Conservation (phyloP, 108 stramenopile genomes). For the Pseudonitzschia delicatissima region DNA sequence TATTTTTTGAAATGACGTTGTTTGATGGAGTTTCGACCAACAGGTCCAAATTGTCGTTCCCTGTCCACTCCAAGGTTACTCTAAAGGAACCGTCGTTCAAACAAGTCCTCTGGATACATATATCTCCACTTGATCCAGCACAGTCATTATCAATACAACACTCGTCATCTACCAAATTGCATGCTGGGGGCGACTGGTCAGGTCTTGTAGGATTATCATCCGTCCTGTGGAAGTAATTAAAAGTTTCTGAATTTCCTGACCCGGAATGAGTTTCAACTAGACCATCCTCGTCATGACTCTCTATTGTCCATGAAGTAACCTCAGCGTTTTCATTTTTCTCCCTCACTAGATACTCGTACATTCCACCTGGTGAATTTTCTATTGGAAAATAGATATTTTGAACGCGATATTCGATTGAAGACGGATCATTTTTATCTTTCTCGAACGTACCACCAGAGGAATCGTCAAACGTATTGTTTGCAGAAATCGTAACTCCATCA, state of each 20-base stretch:
- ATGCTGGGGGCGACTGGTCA: constrained; percentile 7
- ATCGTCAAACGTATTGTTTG: constrained; percentile 13
- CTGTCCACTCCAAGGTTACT: constrained; percentile 31
- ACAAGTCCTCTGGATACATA: constrained; percentile 34
- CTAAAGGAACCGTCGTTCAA: constrained; percentile 28
- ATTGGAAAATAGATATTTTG: constrained; percentile 30
- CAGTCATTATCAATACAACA: constrained; percentile 33
- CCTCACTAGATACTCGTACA: constrained; percentile 19
- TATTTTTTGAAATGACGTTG: background rate
- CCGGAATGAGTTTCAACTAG: constrained; percentile 21
- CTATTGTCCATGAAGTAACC: constrained; percentile 19
- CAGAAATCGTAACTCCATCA: constrained; percentile 16
- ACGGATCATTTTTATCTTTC: background rate
- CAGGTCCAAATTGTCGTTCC: constrained; percentile 29
- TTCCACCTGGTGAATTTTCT: constrained; percentile 16
- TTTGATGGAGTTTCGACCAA: constrained; percentile 20
- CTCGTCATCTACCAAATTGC: constrained; percentile 23
- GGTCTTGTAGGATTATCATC: constrained; percentile 26
- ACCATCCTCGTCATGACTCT: constrained; percentile 23
- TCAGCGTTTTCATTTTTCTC: background rate
- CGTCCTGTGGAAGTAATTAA: constrained; percentile 8
- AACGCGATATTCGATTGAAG: constrained; percentile 17
- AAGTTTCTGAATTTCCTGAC: constrained; percentile 18
- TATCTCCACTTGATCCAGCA: background rate
- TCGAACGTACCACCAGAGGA: constrained; percentile 30